phyloP scores from a whole-genome alignment of 495 filamentous ascomycete genomes.

The Symbiotaphrina buchneri region DNA sequence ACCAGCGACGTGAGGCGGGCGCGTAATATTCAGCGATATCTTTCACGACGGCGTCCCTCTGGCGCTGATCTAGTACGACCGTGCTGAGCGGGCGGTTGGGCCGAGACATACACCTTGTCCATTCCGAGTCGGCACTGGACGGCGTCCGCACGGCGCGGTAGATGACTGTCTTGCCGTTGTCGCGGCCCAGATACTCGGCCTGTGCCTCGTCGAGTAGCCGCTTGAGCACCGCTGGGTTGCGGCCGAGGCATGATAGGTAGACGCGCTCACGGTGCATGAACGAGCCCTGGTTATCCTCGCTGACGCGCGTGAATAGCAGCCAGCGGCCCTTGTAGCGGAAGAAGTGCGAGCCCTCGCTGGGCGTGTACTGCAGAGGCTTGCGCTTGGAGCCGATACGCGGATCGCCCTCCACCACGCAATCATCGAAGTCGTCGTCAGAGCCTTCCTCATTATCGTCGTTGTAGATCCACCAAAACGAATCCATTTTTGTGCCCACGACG shows the following conservation, averaged over 20 bases:
- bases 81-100: slow-evolving; percentile 57
- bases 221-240: slow-evolving; percentile 40
- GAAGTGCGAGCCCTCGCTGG: slow-evolving; percentile 37
- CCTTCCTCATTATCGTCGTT: slow-evolving; percentile 18
- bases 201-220: slow-evolving; percentile 43
- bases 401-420: slow-evolving; percentile 3
- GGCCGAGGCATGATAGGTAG: slow-evolving; percentile 40
- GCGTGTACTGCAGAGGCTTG: slow-evolving; percentile 39
- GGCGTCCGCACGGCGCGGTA: slow-evolving; percentile 26
- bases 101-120: slow-evolving; percentile 30
- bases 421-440: slow-evolving; percentile 16
- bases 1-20: slow-evolving; percentile 47
- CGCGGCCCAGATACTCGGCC: slow-evolving; percentile 27
- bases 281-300: slow-evolving; percentile 11
- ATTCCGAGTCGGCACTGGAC: slow-evolving; percentile 14
- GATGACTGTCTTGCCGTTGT: slow-evolving; percentile 39
- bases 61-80: slow-evolving; percentile 52
- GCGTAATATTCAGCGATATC: slow-evolving; percentile 85
- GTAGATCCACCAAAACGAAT: slow-evolving; percentile 22
- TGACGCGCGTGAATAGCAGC: slow-evolving; percentile 28
- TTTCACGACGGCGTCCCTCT: slow-evolving; percentile 47
- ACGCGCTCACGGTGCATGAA: slow-evolving; percentile 32
- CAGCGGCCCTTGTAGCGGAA: slow-evolving; percentile 37
- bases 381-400: slow-evolving; percentile 15
- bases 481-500: slow-evolving; percentile 34